Percentiles rank a stretch among this genome's conserved stretches.
These are phyloP conservation scores for Aspergillus nomiae DNA, from an alignment of 2,329 filamentous ascomycete species.

Conservation along the genomic window DNA sequence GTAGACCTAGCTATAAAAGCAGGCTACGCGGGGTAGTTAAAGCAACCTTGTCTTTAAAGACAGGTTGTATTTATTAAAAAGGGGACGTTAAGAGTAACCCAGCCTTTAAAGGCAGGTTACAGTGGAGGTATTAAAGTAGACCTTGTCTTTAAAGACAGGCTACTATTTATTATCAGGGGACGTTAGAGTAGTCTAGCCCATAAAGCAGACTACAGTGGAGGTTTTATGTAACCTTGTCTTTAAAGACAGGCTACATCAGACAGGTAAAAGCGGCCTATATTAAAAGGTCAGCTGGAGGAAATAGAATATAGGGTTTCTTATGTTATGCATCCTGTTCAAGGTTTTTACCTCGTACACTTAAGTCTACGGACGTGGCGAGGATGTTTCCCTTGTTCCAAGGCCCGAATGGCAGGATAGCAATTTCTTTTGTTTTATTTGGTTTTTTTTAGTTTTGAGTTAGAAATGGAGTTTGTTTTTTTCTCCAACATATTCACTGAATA, in stretches of 20 bases:
- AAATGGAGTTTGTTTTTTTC: not conserved
- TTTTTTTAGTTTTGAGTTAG: not conserved
- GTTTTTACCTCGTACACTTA: not conserved
- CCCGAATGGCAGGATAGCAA: not conserved
- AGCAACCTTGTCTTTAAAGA: not conserved
- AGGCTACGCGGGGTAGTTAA: not conserved
- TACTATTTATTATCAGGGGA: not conserved
- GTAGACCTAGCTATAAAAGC: not conserved
- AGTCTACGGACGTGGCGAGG: not conserved
- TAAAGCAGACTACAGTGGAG: too few relatives aligned
- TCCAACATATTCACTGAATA: not conserved
- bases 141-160: not conserved
- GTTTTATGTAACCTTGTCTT: not conserved
- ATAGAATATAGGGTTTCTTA: not conserved
- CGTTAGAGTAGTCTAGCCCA: too few relatives aligned
- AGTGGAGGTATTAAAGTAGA: not conserved
- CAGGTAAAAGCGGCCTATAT: not conserved
- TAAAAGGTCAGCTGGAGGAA: not conserved
- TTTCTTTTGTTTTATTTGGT: not conserved
- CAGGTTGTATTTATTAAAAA: not conserved
- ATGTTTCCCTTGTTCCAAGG: not conserved
- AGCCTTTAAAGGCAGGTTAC: not conserved
- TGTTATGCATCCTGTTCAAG: not conserved
- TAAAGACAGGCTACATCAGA: not conserved
- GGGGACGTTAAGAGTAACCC: not conserved